These are phyloP conservation scores for Tardiomyces blankii DNA, from an alignment of 1,139 yeast genomes.

Conservation along the genomic window DNA sequence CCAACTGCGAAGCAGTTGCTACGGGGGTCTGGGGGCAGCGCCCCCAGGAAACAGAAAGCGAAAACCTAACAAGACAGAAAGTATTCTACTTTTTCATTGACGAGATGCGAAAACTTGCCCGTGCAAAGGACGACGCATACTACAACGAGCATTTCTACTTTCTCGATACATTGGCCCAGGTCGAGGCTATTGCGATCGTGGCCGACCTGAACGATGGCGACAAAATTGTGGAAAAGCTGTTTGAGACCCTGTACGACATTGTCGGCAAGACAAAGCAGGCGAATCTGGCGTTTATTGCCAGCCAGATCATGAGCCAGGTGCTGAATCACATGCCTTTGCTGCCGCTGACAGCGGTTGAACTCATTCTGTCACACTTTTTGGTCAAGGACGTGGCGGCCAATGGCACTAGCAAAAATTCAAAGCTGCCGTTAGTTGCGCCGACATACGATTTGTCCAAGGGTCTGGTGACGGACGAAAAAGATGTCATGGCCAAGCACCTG, in stretches of 20 bases:
- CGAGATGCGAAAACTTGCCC: conserved; percentile 49
- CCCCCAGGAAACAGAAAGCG: too few relatives aligned
- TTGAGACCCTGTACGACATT: conserved; percentile 52
- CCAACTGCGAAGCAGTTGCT: too few relatives aligned
- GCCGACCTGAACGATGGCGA: conserved; percentile 64
- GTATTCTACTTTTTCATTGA: conserved; percentile 35
- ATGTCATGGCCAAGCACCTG: conserved; percentile 64
- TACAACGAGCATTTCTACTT: conserved; percentile 57
- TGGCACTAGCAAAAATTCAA: conserved; percentile 18
- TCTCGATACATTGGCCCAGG: conserved; percentile 62
- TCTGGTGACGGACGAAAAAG: conserved; percentile 61
- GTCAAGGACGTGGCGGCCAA: conserved; percentile 22
- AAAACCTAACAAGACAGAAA: conserved; percentile 7
- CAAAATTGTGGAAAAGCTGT: conserved; percentile 42
- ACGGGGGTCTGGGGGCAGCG: too few relatives aligned
- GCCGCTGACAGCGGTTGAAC: conserved; percentile 51
- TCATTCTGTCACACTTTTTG: conserved; percentile 46
- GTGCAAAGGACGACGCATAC: conserved; percentile 47
- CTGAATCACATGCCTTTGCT: conserved; percentile 61
- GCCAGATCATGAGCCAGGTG: conserved; percentile 66
- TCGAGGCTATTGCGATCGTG: conserved; percentile 64
- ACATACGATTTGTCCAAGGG: conserved; percentile 58
- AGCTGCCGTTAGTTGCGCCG: conserved; percentile 32
- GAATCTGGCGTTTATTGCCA: conserved; percentile 44
- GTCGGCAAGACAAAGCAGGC: conserved; percentile 9